A percentile compares a stretch with the other conserved stretches of the same genome.
Evolutionary conservation across 2,329 filamentous ascomycete genomes (phyloP).

Genomic region (Torrubiella hemipterigena): DNA sequence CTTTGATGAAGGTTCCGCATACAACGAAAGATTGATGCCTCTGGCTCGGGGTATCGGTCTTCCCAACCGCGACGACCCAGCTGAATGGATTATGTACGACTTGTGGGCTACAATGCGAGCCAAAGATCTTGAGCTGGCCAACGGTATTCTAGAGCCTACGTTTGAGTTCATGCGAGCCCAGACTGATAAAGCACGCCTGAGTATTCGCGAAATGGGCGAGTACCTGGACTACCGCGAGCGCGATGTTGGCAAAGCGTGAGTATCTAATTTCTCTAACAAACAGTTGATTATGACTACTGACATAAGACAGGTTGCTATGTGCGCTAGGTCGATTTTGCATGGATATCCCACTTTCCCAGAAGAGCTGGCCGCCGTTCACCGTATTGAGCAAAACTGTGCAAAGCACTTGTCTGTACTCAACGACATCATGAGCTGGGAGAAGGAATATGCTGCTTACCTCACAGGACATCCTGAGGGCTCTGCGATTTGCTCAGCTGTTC

Average conservation of each 20-base stretch:
- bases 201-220: conserved; percentile 14
- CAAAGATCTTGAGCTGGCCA: conserved; percentile 19
- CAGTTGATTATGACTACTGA: neutral
- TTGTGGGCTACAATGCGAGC: conserved; percentile 26
- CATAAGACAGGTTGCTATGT: conserved; percentile 18
- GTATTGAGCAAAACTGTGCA: conserved; percentile 20
- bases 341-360: conserved; percentile 13
- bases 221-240: conserved; percentile 25
- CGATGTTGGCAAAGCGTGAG: conserved; percentile 27
- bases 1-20: conserved; percentile 21
- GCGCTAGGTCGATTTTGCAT: conserved; percentile 25
- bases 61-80: conserved; percentile 13
- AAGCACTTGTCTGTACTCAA: conserved; percentile 27
- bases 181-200: conserved; percentile 17
- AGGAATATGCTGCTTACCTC: conserved; percentile 15
- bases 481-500: conserved; percentile 18
- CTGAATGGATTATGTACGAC: conserved; percentile 25
- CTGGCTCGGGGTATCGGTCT: conserved; percentile 16
- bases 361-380: conserved; percentile 13
- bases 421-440: conserved; percentile 28
- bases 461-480: conserved; percentile 11
- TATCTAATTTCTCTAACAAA: conserved; percentile 1
- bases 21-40: conserved; percentile 24
- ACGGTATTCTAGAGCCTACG: conserved; percentile 22
- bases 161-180: conserved; percentile 29